phyloP scores from a whole-genome alignment of 148 eudicot genomes.

The Vaccinium corymbosum region DNA sequence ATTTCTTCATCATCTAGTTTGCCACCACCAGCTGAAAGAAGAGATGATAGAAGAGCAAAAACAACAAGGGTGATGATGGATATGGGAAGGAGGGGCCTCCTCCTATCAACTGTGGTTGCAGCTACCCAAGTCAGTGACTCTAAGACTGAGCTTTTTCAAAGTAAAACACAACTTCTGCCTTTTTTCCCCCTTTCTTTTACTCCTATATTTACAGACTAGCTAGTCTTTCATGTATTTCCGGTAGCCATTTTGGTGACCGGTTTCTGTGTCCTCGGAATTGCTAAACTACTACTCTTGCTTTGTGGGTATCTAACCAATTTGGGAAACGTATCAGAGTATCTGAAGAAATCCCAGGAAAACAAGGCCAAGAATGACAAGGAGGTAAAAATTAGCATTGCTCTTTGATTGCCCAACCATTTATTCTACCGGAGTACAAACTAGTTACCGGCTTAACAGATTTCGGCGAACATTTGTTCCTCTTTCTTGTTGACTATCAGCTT shows the following conservation, averaged over 20 bases:
- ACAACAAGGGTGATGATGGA: not conserved
- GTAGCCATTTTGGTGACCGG: not conserved
- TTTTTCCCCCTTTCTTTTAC: not conserved
- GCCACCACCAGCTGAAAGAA: not conserved
- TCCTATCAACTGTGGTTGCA: slow-evolving; percentile 36
- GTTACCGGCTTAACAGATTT: not conserved
- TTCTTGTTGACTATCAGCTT: not conserved
- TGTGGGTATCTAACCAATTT: not conserved
- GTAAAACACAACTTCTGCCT: slow-evolving; percentile 25
- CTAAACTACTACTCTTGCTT: not conserved
- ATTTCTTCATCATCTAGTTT: not conserved
- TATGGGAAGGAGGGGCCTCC: slow-evolving; percentile 38
- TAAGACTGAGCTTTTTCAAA: slow-evolving; percentile 64
- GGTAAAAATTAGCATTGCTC: slow-evolving; percentile 33
- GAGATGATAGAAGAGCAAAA: slow-evolving; percentile 11
- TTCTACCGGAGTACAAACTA: not conserved
- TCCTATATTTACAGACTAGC: no score
- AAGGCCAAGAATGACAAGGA: slow-evolving; percentile 91
- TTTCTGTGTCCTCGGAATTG: not conserved
- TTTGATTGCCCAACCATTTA: not conserved
- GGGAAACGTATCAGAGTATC: slow-evolving; percentile 46
- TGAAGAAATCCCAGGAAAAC: slow-evolving; percentile 93
- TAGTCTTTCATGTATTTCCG: not conserved
- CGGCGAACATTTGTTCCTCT: not conserved
- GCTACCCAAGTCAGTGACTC: slow-evolving; percentile 47